Evolutionary conservation across 169 alveolate species (phyloP).

Genomic region (Toxoplasma gondii): DNA sequence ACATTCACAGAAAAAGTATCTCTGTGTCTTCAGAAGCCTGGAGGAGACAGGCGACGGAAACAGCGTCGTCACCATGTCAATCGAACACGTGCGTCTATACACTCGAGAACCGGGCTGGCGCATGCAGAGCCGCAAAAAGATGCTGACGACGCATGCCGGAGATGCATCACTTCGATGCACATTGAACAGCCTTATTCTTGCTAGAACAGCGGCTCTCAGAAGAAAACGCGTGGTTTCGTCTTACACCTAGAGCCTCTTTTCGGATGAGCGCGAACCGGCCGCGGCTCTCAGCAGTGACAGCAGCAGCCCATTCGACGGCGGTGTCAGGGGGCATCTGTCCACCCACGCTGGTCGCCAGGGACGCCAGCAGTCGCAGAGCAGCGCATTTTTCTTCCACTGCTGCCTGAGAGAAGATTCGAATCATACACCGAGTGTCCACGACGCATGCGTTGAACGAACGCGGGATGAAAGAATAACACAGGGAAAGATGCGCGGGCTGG

Average conservation of each 20-base stretch:
- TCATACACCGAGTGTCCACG: neutral
- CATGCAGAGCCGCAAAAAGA: too few relatives aligned
- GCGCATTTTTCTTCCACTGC: constrained; percentile 65
- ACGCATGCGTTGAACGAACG: neutral
- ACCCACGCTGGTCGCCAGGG: constrained; percentile 48
- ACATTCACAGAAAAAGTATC: too few relatives aligned
- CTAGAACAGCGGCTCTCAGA: too few relatives aligned
- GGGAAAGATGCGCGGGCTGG: neutral
- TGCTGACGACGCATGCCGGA: too few relatives aligned
- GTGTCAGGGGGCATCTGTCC: constrained; percentile 26
- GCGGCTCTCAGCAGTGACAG: constrained; percentile 29
- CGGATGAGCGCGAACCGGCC: constrained; percentile 57
- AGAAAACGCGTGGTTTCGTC: neutral
- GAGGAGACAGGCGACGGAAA: too few relatives aligned
- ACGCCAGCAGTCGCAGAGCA: constrained; percentile 59
- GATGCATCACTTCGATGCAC: too few relatives aligned
- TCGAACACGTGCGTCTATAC: too few relatives aligned
- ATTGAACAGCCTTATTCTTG: too few relatives aligned
- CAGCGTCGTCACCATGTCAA: too few relatives aligned
- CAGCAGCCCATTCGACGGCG: constrained; percentile 59
- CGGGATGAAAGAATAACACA: neutral
- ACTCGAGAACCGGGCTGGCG: too few relatives aligned
- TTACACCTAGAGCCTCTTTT: constrained; percentile 53
- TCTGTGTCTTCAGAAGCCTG: too few relatives aligned
- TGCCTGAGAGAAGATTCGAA: neutral